A percentile compares a stretch with the other conserved stretches of the same genome.
Evolutionary conservation across 768 basidiomycete species (phyloP).

Genomic region (Mycena haematopus): DNA sequence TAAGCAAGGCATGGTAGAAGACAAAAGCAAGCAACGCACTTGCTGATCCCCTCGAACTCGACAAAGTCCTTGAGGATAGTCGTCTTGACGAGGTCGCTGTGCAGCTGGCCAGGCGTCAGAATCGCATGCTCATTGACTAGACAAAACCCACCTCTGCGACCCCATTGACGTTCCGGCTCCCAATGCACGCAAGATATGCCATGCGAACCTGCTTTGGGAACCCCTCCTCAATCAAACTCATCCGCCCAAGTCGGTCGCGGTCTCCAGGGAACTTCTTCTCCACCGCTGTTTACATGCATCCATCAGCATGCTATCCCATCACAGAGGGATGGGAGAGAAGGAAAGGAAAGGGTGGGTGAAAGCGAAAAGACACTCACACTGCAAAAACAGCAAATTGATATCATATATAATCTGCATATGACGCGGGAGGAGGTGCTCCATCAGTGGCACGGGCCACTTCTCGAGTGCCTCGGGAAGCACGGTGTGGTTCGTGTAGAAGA

Average conservation of each 20-base stretch:
- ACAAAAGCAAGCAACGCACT: conserved; percentile 53
- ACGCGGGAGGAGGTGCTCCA: conserved; percentile 85
- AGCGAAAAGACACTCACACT: conserved; percentile 50
- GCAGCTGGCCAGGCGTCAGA: conserved; percentile 53
- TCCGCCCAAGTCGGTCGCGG: conserved; percentile 75
- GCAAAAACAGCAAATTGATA: conserved; percentile 70
- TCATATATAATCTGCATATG: conserved; percentile 95
- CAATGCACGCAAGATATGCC: conserved; percentile 92
- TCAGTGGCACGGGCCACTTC: conserved; percentile 91
- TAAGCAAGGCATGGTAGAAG: too few relatives aligned
- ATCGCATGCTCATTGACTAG: not conserved
- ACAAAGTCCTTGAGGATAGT: conserved; percentile 93
- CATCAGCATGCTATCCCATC: too few relatives aligned
- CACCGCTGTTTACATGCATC: conserved; percentile 58
- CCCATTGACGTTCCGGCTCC: conserved; percentile 89
- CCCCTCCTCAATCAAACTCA: conserved; percentile 96
- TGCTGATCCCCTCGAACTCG: conserved; percentile 88
- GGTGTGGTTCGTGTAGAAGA: conserved; percentile 96
- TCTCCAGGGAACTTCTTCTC: conserved; percentile 92
- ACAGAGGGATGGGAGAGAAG: too few relatives aligned
- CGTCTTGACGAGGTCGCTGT: conserved; percentile 85
- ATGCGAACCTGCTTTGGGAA: conserved; percentile 86
- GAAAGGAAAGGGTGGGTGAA: not conserved
- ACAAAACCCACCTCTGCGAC: conserved; percentile 76
- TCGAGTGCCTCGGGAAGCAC: conserved; percentile 88